These are phyloP conservation scores for Trichophyton schoenleinii DNA, from an alignment of 2,329 filamentous ascomycete species.

Conservation along the genomic window DNA sequence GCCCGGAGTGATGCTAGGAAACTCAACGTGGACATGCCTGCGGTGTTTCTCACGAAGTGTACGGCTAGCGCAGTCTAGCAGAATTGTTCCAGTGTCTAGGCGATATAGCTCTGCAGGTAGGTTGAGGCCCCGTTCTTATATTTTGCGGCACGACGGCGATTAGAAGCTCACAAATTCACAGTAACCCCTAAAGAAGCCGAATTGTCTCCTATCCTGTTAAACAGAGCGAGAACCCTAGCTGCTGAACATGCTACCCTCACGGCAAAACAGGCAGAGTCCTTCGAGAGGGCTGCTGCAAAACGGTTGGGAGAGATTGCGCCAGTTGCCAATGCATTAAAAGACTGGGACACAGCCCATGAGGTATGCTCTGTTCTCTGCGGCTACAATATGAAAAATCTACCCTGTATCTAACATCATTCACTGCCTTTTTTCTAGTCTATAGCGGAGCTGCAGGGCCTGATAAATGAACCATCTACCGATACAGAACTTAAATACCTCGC, in stretches of 20 bases:
- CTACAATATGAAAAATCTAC: not conserved
- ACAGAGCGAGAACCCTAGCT: slow-evolving; percentile 43
- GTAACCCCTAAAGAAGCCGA: not conserved
- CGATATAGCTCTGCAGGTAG: slow-evolving; percentile 12
- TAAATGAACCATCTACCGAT: slow-evolving; percentile 54
- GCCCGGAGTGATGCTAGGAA: slow-evolving; percentile 26
- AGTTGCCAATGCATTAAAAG: slow-evolving; percentile 40
- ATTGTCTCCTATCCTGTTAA: slow-evolving; percentile 44
- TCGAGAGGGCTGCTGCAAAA: slow-evolving; percentile 46
- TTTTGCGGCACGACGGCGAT: not conserved
- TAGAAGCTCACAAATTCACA: not conserved
- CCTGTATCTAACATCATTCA: slow-evolving; percentile 7
- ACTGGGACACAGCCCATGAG: slow-evolving; percentile 48
- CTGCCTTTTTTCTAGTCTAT: slow-evolving; percentile 34
- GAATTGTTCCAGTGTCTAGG: slow-evolving; percentile 20
- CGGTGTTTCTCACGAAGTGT: slow-evolving; percentile 33
- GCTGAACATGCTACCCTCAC: slow-evolving; percentile 44
- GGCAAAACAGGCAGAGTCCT: slow-evolving; percentile 40
- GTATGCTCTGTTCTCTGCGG: slow-evolving; percentile 22
- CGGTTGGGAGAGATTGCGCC: slow-evolving; percentile 44
- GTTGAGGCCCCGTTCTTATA: not conserved
- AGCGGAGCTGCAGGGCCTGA: slow-evolving; percentile 60
- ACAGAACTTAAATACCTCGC: slow-evolving; percentile 48
- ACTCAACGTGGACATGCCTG: slow-evolving; percentile 35
- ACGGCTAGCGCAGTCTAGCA: slow-evolving; percentile 21